phyloP scores from a whole-genome alignment of 768 basidiomycete genomes.

The Gelatoporia subvermispora region DNA sequence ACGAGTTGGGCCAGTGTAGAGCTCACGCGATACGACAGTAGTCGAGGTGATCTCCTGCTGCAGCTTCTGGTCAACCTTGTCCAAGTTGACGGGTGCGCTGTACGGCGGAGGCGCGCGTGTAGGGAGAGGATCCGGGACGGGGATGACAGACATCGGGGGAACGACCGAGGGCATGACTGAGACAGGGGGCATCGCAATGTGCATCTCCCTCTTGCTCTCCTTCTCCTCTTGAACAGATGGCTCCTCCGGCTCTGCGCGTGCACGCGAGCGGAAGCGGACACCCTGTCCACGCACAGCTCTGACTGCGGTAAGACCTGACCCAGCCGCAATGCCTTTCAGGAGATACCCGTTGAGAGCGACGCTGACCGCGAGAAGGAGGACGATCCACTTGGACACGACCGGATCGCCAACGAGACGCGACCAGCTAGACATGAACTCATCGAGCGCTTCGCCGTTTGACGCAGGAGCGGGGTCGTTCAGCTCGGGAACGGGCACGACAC shows the following conservation, averaged over 20 bases:
- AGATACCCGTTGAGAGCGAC: conserved; percentile 91
- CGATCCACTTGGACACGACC: conserved; percentile 91
- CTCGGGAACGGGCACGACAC: conserved; percentile 31
- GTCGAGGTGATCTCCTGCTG: conserved; percentile 25
- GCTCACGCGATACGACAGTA: conserved; percentile 9
- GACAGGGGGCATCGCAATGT: conserved; percentile 10
- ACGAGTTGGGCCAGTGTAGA: conserved; percentile 26
- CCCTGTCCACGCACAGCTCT: conserved; percentile 17
- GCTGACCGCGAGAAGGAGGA: conserved; percentile 77
- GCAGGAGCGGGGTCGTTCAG: conserved; percentile 23
- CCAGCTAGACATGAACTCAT: conserved; percentile 89
- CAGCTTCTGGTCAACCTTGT: conserved; percentile 51
- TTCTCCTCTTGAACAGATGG: conserved; percentile 14
- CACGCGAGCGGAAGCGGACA: conserved; percentile 22
- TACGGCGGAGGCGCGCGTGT: conserved; percentile 7
- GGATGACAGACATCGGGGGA: conserved; percentile 8
- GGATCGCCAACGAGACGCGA: conserved; percentile 91
- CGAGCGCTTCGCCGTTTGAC: conserved; percentile 49
- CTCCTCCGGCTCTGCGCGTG: conserved; percentile 12
- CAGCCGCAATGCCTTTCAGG: conserved; percentile 77
- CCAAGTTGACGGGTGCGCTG: conserved; percentile 42
- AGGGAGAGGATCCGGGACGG: conserved; percentile 5
- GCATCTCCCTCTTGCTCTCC: conserved; percentile 4
- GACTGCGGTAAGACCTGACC: conserved; percentile 25
- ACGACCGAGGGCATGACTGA: conserved; percentile 13